phyloP scores from a whole-genome alignment of 176 grass and related monocot species.

The Tillandsia leiboldiana region DNA sequence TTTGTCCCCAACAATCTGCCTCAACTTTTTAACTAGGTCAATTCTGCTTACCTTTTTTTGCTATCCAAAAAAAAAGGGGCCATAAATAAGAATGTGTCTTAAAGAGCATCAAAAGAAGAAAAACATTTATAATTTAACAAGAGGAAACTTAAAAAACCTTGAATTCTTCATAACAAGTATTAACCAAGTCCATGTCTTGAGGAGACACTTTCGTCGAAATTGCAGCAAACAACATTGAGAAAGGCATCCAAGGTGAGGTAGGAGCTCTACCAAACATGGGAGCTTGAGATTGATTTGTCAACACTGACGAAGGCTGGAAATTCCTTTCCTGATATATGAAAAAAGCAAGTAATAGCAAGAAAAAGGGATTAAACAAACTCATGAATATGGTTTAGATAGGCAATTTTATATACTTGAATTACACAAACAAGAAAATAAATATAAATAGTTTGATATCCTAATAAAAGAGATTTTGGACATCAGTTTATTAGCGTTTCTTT shows the following conservation, averaged over 20 bases:
- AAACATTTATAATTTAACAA: neutral
- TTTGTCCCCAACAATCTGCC: constrained; percentile 58
- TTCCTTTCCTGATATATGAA: neutral
- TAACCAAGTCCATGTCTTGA: constrained; percentile 50
- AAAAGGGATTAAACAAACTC: neutral
- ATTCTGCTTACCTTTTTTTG: constrained; percentile 58
- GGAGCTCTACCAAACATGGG: neutral
- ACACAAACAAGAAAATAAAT: neutral
- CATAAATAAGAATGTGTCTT: neutral
- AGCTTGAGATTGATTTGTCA: neutral
- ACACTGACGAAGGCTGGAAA: neutral
- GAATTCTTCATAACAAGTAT: constrained; percentile 53
- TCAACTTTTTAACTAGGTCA: constrained; percentile 41
- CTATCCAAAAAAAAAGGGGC: constrained; percentile 30
- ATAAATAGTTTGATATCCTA: neutral
- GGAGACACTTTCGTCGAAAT: constrained; percentile 63
- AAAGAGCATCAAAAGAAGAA: neutral
- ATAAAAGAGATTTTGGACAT: neutral
- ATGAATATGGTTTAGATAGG: neutral
- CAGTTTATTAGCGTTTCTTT: too few relatives aligned
- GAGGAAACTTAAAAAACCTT: constrained; percentile 38
- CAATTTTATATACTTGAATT: neutral
- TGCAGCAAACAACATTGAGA: constrained; percentile 70
- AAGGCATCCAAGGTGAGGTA: constrained; percentile 77
- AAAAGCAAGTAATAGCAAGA: neutral